Conservation (phyloP, 257 asterid species). For the Penstemon newberryi region DNA sequence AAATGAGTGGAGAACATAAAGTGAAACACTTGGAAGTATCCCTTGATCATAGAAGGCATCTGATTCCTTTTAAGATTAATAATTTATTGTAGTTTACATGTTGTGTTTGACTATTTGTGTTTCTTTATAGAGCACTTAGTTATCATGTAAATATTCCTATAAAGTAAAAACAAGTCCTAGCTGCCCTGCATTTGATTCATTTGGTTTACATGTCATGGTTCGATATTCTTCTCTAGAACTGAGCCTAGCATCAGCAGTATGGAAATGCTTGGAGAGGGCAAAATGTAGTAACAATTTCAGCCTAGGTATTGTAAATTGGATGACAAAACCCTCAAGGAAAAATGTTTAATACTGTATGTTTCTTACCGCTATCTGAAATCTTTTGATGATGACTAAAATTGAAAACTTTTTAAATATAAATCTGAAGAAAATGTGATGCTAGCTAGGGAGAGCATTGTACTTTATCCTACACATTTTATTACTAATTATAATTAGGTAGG, state of each 20-base stretch:
- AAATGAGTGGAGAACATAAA: background rate
- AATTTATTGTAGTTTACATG: background rate
- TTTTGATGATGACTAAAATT: constrained; percentile 3
- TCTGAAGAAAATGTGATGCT: background rate
- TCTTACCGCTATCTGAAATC: background rate
- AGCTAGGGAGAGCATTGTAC: constrained; percentile 8
- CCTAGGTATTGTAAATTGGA: background rate
- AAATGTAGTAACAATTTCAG: background rate
- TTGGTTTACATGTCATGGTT: constrained; percentile 10
- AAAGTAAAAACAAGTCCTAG: background rate
- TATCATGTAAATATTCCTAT: background rate
- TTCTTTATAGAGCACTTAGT: background rate
- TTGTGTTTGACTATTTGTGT: background rate
- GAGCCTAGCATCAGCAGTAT: constrained; percentile 18
- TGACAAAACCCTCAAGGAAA: background rate
- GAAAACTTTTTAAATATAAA: background rate
- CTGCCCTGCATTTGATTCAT: background rate
- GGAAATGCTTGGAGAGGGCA: constrained; percentile 5
- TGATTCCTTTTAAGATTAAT: constrained; percentile 8
- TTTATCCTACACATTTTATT: background rate
- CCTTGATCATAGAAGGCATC: constrained; percentile 22
- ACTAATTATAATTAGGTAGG: background rate
- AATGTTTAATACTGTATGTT: no score
- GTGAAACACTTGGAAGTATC: background rate
- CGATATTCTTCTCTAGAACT: background rate